A percentile compares a stretch with the other conserved stretches of the same genome.
Conservation (phyloP, 2,329 filamentous ascomycete genomes). For the Onygenales sp. region DNA sequence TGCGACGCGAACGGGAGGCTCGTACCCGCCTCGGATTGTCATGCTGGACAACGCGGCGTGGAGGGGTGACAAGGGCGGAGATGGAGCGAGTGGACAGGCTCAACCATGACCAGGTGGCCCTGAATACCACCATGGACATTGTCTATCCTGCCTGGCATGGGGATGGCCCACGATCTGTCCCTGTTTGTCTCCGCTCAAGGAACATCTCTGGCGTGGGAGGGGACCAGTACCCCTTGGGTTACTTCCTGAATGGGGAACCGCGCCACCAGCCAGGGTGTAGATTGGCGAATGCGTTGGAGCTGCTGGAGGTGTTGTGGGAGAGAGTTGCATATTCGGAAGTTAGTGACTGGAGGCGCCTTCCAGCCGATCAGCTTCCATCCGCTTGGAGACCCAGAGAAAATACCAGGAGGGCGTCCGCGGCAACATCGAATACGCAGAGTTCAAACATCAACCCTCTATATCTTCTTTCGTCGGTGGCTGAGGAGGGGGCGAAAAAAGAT, state of each 20-base stretch:
- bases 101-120: slow-evolving; percentile 12
- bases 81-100: slow-evolving; percentile 19
- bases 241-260: slow-evolving; percentile 11
- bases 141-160: slow-evolving; percentile 5
- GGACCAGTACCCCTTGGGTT: slow-evolving; percentile 11
- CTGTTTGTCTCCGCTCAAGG: slow-evolving; percentile 12
- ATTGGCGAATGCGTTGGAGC: slow-evolving; percentile 7
- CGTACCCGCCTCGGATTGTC: slow-evolving; percentile 18
- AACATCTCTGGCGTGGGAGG: slow-evolving; percentile 4
- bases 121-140: slow-evolving; percentile 20
- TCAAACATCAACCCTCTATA: too few relatives aligned
- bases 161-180: neutral
- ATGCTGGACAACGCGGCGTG: slow-evolving; percentile 17
- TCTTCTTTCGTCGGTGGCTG: too few relatives aligned
- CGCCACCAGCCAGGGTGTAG: slow-evolving; percentile 11
- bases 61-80: slow-evolving; percentile 13
- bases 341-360: slow-evolving; percentile 14
- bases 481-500: too few relatives aligned
- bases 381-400: slow-evolving; percentile 7
- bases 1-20: slow-evolving; percentile 19
- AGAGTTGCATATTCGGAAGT: slow-evolving; percentile 6
- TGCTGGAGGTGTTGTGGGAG: slow-evolving; percentile 13
- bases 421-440: too few relatives aligned
- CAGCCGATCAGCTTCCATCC: slow-evolving; percentile 10
- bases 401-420: too few relatives aligned